phyloP scores from a whole-genome alignment of 2,329 filamentous ascomycete genomes.

The Colletotrichum sp. region DNA sequence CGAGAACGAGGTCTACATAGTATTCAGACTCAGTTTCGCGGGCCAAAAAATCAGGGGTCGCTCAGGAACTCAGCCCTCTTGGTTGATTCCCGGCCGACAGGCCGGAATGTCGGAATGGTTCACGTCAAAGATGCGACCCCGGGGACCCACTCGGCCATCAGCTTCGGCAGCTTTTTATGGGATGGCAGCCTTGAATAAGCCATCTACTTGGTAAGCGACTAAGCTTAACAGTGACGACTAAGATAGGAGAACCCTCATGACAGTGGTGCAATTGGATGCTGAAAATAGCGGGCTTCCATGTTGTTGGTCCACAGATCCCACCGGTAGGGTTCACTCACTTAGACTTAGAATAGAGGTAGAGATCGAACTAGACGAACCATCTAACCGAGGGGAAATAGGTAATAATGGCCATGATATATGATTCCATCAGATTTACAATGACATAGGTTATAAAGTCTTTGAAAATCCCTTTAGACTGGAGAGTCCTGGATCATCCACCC shows the following conservation, averaged over 20 bases:
- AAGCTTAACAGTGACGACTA: neutral
- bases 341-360: neutral
- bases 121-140: neutral
- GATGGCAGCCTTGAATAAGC: neutral
- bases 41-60: neutral
- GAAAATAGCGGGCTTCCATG: conserved; percentile 2
- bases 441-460: neutral
- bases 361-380: neutral
- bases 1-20: neutral
- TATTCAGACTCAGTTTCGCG: neutral
- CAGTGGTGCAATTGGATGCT: neutral
- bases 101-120: neutral
- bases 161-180: neutral
- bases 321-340: neutral
- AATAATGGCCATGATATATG: neutral
- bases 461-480: neutral
- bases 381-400: neutral
- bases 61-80: neutral
- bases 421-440: neutral
- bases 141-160: neutral
- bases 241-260: neutral
- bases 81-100: neutral
- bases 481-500: neutral
- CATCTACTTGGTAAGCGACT: conserved; percentile 5
- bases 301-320: neutral